Percentiles rank a stretch among this genome's conserved stretches.
Conservation (phyloP, 768 basidiomycete genomes). For the Russula griseocarnosa region DNA sequence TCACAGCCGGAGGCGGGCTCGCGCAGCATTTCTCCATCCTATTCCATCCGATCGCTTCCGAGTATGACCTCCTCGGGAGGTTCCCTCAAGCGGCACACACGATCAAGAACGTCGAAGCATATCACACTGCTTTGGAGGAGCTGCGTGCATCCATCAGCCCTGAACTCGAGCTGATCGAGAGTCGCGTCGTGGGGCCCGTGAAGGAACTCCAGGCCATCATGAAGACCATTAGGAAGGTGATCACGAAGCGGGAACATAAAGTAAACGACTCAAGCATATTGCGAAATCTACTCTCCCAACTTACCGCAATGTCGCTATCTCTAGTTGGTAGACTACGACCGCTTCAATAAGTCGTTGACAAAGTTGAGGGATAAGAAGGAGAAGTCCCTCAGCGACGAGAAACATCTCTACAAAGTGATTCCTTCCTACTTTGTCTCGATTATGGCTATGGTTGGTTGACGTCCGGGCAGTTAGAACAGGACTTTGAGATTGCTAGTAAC, state of each 20-base stretch:
- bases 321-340: conserved; percentile 88
- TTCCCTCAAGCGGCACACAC: conserved; percentile 76
- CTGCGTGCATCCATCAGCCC: conserved; percentile 73
- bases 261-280: conserved; percentile 37
- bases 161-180: conserved; percentile 92
- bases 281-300: not conserved
- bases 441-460: not conserved
- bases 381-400: conserved; percentile 92
- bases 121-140: conserved; percentile 76
- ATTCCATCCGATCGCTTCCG: conserved; percentile 64
- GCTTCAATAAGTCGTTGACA: conserved; percentile 91
- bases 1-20: conserved; percentile 61
- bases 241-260: conserved; percentile 97
- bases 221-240: conserved; percentile 88
- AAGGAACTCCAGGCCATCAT: conserved; percentile 86
- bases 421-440: conserved; percentile 30
- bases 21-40: conserved; percentile 58
- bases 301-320: not conserved
- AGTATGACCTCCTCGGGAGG: conserved; percentile 75
- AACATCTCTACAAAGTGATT: conserved; percentile 87
- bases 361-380: conserved; percentile 99
- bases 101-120: conserved; percentile 69
- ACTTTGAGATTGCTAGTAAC: conserved; percentile 85
- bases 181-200: conserved; percentile 74
- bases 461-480: conserved; percentile 76